Evolutionary conservation across 805 yeast genomes (phyloP).

Genomic region (Suhomyces tanzawaensis): DNA sequence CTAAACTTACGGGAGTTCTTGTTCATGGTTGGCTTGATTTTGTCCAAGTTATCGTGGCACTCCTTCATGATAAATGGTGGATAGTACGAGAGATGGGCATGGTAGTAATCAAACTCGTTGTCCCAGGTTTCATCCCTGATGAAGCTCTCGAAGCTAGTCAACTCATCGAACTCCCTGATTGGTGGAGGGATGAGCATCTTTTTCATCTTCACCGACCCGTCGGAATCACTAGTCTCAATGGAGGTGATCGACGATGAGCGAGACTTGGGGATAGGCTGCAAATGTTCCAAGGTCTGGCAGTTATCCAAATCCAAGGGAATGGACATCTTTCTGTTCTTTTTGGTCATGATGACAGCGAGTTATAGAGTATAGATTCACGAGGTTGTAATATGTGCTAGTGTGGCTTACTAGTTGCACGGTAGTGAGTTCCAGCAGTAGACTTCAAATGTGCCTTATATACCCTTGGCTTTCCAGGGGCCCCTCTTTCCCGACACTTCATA

Average conservation of each 20-base stretch:
- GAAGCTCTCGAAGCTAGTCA: conserved; percentile 59
- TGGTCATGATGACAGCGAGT: conserved; percentile 29
- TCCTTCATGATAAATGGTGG: conserved; percentile 74
- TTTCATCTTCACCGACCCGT: conserved; percentile 22
- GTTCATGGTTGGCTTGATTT: conserved; percentile 68
- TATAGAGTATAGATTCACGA: no score
- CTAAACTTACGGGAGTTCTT: conserved; percentile 69
- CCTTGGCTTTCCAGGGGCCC: no score
- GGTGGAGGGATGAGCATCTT: conserved; percentile 40
- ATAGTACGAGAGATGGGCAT: conserved; percentile 62
- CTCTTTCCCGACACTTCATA: no score
- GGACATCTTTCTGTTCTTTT: conserved; percentile 22
- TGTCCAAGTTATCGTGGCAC: conserved; percentile 66
- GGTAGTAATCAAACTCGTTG: conserved; percentile 66
- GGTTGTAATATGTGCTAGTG: no score
- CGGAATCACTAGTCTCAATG: conserved; percentile 32
- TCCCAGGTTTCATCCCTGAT: conserved; percentile 74
- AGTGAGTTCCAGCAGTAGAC: no score
- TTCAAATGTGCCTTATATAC: no score
- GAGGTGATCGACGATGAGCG: conserved; percentile 40
- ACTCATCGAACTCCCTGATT: conserved; percentile 55
- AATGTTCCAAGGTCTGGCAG: conserved; percentile 37
- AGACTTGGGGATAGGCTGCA: conserved; percentile 37
- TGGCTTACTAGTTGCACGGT: no score
- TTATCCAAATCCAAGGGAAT: conserved; percentile 35